Conservation (phyloP, 2,329 filamentous ascomycete genomes). For the Penicillium sp. region DNA sequence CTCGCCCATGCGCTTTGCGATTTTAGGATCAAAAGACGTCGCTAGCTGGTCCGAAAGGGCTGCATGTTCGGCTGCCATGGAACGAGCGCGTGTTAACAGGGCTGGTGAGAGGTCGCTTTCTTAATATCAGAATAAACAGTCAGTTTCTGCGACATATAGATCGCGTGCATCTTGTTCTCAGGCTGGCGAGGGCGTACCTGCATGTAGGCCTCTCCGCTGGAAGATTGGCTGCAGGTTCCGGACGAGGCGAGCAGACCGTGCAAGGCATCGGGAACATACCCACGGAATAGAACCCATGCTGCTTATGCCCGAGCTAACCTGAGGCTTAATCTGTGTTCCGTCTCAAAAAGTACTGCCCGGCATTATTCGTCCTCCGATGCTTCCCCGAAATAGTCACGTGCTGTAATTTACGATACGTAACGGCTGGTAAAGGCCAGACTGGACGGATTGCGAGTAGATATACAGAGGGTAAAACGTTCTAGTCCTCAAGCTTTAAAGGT, state of each 20-base stretch:
- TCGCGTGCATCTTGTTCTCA: neutral
- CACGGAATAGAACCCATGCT: slow-evolving; percentile 49
- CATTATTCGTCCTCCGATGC: neutral
- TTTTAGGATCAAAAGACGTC: slow-evolving; percentile 59
- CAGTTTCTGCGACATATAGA: neutral
- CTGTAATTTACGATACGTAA: slow-evolving; percentile 20
- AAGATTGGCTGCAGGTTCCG: slow-evolving; percentile 28
- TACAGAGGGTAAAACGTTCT: neutral
- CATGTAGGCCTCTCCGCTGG: slow-evolving; percentile 34
- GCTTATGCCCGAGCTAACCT: neutral
- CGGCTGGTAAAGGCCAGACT: slow-evolving; percentile 44
- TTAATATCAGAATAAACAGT: slow-evolving; percentile 15
- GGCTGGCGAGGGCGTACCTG: slow-evolving; percentile 29
- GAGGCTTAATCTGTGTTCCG: neutral
- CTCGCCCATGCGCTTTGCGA: slow-evolving; percentile 64
- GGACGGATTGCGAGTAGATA: slow-evolving; percentile 19
- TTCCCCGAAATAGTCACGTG: slow-evolving; percentile 13
- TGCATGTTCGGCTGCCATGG: slow-evolving; percentile 60
- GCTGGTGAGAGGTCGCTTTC: slow-evolving; percentile 55
- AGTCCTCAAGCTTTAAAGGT: neutral
- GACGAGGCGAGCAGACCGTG: slow-evolving; percentile 41
- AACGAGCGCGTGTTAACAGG: slow-evolving; percentile 60
- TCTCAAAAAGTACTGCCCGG: too few species aligned
- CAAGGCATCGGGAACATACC: slow-evolving; percentile 55
- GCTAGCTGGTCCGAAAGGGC: slow-evolving; percentile 58